phyloP scores from a whole-genome alignment of 1,284 basidiomycete species.

The Malassezia nana region DNA sequence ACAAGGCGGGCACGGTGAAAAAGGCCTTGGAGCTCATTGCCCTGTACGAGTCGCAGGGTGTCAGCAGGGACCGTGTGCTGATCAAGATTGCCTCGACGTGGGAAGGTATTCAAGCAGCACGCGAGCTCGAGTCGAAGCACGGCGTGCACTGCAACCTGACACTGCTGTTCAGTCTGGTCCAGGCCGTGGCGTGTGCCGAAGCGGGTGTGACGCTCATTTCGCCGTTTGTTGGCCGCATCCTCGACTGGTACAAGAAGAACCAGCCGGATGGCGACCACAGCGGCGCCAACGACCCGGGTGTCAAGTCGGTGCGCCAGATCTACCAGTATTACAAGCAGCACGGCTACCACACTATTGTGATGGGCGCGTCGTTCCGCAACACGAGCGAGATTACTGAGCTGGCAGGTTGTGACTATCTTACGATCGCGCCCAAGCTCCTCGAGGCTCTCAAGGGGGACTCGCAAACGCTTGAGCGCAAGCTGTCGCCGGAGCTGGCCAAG shows the following conservation, averaged over 20 bases:
- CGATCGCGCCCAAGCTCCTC: conserved; percentile 80
- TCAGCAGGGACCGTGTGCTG: conserved; percentile 76
- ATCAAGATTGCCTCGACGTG: conserved; percentile 99
- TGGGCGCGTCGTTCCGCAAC: conserved; percentile 92
- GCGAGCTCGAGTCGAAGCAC: conserved; percentile 76
- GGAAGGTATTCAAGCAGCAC: conserved; percentile 98
- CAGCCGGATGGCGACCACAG: conserved; percentile 42
- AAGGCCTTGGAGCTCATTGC: conserved; percentile 78
- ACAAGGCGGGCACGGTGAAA: conserved; percentile 79
- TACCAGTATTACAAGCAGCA: conserved; percentile 97
- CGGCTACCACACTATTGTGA: conserved; percentile 96
- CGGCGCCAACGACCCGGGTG: conserved; percentile 76
- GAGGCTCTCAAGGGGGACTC: conserved; percentile 80
- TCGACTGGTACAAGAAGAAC: conserved; percentile 47
- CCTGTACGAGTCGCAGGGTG: conserved; percentile 81
- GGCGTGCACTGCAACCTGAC: conserved; percentile 98
- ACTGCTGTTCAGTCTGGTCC: conserved; percentile 91
- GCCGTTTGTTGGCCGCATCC: conserved; percentile 83
- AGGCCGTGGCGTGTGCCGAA: conserved; percentile 97
- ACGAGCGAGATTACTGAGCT: conserved; percentile 84
- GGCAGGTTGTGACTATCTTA: conserved; percentile 87
- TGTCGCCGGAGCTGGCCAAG: conserved; percentile 62
- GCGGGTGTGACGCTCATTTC: conserved; percentile 96
- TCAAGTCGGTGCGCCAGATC: conserved; percentile 86
- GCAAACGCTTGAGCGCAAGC: conserved; percentile 70